Evolutionary conservation across 768 basidiomycete species (phyloP).

Genomic region (Boletus edulis): DNA sequence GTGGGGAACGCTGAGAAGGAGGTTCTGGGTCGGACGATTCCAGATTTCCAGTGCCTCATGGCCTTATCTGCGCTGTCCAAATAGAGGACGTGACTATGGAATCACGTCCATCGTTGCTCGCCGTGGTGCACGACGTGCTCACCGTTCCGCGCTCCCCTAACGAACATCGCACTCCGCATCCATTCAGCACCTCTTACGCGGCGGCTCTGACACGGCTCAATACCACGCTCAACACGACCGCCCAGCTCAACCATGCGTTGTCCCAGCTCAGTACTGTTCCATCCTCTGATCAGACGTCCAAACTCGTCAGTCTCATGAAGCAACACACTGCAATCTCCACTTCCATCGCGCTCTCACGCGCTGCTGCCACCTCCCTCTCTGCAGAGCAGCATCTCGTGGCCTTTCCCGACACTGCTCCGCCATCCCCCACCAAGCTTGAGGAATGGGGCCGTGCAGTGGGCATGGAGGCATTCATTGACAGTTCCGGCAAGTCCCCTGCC

Average conservation of each 20-base stretch:
- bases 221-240: constrained; percentile 49
- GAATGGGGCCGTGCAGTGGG: constrained; percentile 62
- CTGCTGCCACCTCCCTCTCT: constrained; percentile 20
- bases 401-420: constrained; percentile 30
- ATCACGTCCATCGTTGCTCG: constrained; percentile 23
- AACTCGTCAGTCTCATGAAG: constrained; percentile 64
- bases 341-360: constrained; percentile 27
- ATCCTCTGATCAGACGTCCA: constrained; percentile 56
- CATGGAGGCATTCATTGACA: constrained; percentile 75
- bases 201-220: constrained; percentile 38
- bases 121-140: constrained; percentile 27
- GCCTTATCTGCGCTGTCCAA: too few relatives aligned
- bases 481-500: constrained; percentile 38
- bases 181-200: constrained; percentile 24
- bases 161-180: constrained; percentile 16
- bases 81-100: constrained; percentile 1
- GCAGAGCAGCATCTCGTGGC: constrained; percentile 14
- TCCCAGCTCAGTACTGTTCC: constrained; percentile 42
- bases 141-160: constrained; percentile 16
- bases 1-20: not conserved
- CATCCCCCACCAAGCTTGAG: constrained; percentile 42
- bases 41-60: too few relatives aligned
- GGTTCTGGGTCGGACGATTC: not conserved
- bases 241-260: constrained; percentile 54
- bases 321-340: constrained; percentile 51